phyloP scores from a whole-genome alignment of 495 filamentous ascomycete species.

The Physcia stellaris region DNA sequence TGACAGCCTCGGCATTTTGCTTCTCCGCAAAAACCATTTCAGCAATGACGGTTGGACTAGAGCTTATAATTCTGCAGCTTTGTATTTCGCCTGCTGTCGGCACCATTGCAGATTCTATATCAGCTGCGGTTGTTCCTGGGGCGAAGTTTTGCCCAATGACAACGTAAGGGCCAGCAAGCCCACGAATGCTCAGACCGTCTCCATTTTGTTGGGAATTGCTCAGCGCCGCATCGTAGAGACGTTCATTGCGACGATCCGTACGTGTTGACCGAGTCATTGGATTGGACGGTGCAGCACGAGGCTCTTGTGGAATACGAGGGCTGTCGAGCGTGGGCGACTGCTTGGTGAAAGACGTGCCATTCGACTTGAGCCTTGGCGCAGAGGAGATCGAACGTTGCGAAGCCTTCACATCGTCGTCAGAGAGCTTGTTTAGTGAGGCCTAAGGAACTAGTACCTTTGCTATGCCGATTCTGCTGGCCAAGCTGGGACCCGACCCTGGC shows the following conservation, averaged over 20 bases:
- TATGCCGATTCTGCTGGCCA: slow-evolving; percentile 65
- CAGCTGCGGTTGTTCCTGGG: slow-evolving; percentile 81
- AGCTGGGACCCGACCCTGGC: slow-evolving; percentile 38
- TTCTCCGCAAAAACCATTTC: slow-evolving; percentile 74
- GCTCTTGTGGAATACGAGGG: too few relatives aligned
- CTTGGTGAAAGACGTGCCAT: slow-evolving; percentile 13
- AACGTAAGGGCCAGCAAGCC: slow-evolving; percentile 66
- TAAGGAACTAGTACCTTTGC: slow-evolving; percentile 41
- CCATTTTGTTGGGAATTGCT: slow-evolving; percentile 18
- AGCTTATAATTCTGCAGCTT: slow-evolving; percentile 56
- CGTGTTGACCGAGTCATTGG: slow-evolving; percentile 16
- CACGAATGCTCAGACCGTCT: slow-evolving; percentile 60
- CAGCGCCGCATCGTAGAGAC: slow-evolving; percentile 9
- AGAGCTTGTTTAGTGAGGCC: background rate
- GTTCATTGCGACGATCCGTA: slow-evolving; percentile 16
- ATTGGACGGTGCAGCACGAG: slow-evolving; percentile 12
- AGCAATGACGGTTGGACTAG: slow-evolving; percentile 65
- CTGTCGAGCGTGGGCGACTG: too few relatives aligned
- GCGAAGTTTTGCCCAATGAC: slow-evolving; percentile 85
- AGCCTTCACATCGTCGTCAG: slow-evolving; percentile 3
- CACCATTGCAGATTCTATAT: slow-evolving; percentile 78
- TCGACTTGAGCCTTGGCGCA: slow-evolving; percentile 23
- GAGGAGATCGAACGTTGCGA: slow-evolving; percentile 32
- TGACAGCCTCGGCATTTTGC: slow-evolving; percentile 62
- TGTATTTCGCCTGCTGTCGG: slow-evolving; percentile 56